Conservation (phyloP, 2,329 filamentous ascomycete genomes). For the Trichoderma citrinoviride region DNA sequence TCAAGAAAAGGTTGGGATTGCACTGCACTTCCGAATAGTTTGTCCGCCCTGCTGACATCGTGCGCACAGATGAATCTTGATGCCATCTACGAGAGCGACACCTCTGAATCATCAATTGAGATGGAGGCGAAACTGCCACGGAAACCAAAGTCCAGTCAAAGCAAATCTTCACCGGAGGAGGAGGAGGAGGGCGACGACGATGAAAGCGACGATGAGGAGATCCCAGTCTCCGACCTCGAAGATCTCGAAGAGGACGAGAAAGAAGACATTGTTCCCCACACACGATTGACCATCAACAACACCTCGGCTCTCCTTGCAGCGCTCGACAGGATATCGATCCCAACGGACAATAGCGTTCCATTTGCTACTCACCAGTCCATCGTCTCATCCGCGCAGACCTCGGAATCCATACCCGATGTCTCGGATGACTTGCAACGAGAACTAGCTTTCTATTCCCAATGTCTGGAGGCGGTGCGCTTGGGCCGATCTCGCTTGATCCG, state of each 20-base stretch:
- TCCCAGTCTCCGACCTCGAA: slow-evolving; percentile 83
- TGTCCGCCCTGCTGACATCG: not conserved
- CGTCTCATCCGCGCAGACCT: slow-evolving; percentile 63
- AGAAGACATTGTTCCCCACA: slow-evolving; percentile 84
- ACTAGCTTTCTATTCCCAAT: slow-evolving; percentile 89
- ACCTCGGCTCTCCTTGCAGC: slow-evolving; percentile 78
- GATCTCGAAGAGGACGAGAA: slow-evolving; percentile 75
- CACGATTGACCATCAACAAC: slow-evolving; percentile 97
- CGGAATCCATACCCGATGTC: slow-evolving; percentile 69
- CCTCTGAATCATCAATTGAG: slow-evolving; percentile 69
- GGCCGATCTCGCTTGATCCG: slow-evolving; percentile 73
- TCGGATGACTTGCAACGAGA: slow-evolving; percentile 92
- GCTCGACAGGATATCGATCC: slow-evolving; percentile 71
- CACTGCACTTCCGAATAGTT: not conserved
- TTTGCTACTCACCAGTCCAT: slow-evolving; percentile 84
- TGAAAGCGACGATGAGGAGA: slow-evolving; percentile 74
- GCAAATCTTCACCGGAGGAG: slow-evolving; percentile 34
- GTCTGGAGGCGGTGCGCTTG: slow-evolving; percentile 71
- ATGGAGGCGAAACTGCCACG: slow-evolving; percentile 69
- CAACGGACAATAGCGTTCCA: slow-evolving; percentile 62
- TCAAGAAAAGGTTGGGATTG: slow-evolving; percentile 27
- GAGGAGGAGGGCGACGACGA: slow-evolving; percentile 58
- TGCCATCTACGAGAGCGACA: slow-evolving; percentile 60
- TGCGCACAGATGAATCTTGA: slow-evolving; percentile 48
- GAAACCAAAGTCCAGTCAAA: slow-evolving; percentile 28